phyloP scores from a whole-genome alignment of 129 eudicot species.

The Centaurea solstitialis region DNA sequence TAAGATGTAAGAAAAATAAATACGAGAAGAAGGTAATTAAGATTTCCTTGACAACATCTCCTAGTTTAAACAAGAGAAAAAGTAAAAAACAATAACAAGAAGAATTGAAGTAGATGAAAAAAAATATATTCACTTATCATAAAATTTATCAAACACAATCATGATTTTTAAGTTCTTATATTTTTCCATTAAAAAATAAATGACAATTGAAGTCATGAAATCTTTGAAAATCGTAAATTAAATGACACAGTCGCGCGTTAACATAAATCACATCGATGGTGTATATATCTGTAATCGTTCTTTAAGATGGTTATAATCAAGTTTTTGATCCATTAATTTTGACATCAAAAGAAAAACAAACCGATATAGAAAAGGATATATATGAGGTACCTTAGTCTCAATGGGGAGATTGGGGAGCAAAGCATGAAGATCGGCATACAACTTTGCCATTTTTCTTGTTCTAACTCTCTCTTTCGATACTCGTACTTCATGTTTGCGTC shows the following conservation, averaged over 20 bases:
- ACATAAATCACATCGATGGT: too few relatives aligned
- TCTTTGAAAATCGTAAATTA: too few relatives aligned
- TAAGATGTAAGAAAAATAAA: too few relatives aligned
- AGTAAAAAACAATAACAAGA: neutral
- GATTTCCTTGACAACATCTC: neutral
- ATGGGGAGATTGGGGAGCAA: slow-evolving; percentile 67
- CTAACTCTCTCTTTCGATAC: slow-evolving; percentile 71
- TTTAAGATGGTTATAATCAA: too few relatives aligned
- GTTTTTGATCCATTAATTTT: neutral
- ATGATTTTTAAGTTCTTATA: neutral
- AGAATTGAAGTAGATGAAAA: neutral
- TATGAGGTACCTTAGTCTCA: slow-evolving; percentile 30
- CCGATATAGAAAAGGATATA: neutral
- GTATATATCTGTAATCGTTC: neutral
- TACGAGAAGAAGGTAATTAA: too few relatives aligned
- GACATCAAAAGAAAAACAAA: neutral
- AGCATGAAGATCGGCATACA: slow-evolving; percentile 62
- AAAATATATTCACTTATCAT: neutral
- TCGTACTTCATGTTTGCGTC: slow-evolving; percentile 42
- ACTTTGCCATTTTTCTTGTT: slow-evolving; percentile 60
- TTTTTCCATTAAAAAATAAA: neutral
- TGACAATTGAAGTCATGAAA: neutral
- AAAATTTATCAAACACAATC: neutral
- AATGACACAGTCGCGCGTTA: too few relatives aligned
- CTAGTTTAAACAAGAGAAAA: neutral